A percentile compares a stretch with the other conserved stretches of the same genome.
These are phyloP conservation scores for Lentinus tigrinus DNA, from an alignment of 768 basidiomycete genomes.

Conservation along the genomic window DNA sequence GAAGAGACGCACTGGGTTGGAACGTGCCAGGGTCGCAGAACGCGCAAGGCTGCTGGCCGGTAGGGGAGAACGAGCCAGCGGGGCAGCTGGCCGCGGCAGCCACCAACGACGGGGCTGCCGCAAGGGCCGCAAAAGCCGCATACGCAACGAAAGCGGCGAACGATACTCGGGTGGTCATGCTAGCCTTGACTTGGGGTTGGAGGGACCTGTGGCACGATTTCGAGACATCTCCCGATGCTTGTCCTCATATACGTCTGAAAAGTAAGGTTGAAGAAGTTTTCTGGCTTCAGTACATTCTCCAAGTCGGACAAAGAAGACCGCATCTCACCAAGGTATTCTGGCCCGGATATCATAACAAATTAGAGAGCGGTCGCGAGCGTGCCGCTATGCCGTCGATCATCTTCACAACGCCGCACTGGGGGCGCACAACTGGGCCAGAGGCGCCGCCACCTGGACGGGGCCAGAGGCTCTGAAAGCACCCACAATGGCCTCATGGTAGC, in stretches of 20 bases:
- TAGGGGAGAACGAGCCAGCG: constrained; percentile 15
- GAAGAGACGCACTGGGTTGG: not conserved
- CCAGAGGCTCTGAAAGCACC: too few species aligned
- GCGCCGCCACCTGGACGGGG: too few species aligned
- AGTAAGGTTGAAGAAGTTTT: too few species aligned
- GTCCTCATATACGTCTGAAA: too few species aligned
- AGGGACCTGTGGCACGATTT: too few species aligned
- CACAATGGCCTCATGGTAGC: too few species aligned
- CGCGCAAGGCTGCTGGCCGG: constrained; percentile 8
- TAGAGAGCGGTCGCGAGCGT: too few species aligned
- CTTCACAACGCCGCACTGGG: not conserved
- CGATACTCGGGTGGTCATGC: not conserved
- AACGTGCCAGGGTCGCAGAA: constrained; percentile 9
- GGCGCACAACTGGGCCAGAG: not conserved
- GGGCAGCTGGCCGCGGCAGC: constrained; percentile 3
- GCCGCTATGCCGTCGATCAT: not conserved
- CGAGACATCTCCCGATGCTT: too few species aligned
- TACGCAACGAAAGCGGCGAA: not conserved
- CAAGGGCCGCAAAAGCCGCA: not conserved
- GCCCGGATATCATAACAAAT: too few species aligned
- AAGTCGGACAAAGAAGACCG: too few species aligned
- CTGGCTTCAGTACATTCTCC: too few species aligned
- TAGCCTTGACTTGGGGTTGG: not conserved
- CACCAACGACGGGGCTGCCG: not conserved
- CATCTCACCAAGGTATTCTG: too few species aligned